Evolutionary conservation across 768 basidiomycete genomes (phyloP), one percentile per base, ranked within the genome.

Genomic region (Suillus variegatus): DNA sequence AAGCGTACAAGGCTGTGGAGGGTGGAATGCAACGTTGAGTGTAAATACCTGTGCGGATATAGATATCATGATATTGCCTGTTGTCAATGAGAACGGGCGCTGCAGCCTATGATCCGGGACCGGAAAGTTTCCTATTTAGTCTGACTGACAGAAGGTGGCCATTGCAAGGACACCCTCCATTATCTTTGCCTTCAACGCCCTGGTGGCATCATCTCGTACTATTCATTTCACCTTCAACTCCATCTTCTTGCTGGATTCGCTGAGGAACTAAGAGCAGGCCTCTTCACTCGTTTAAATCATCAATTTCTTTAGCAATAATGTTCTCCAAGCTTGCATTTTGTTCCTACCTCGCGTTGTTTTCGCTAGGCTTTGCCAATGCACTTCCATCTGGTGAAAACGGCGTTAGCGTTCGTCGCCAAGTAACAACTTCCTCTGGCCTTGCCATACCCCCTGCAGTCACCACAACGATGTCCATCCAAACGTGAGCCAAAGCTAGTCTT

Each of bases 1-100:
- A 94, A 74, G 77, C 84, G 60, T 99, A 99, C 84, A 96, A 95
- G 78, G 82, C 85, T 10, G 88, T 99, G 2, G 93, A 94, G 70
- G 87, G 88, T 25, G 88, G 86, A 41, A 87, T 90, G 87, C 77
- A 72, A 71, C 38, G 22, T 13, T 28, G 25, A n/a, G n/a, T 60
- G 28, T 62, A 62, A 38, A 62, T 25, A 32, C 20, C 35, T 56
- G 18, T 62, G 5, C n/a, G 8, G 61, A 62, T 4, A 62, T 60
- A 60, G 14, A 52, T 60, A 60, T 60, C 25, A 43, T 43, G n/a
- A 38, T 22, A 4, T 16, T 38, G 10, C 36, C 44, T n/a, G 49
- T 62, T 55, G 61, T 16, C 61, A 28, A 61, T 28, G 55, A 62
- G 40, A 35, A 62, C 36, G 56, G 12, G 41, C 58, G 7, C 41